phyloP scores from a whole-genome alignment of 2,329 filamentous ascomycete species.

The Parastagonospora nodorum region DNA sequence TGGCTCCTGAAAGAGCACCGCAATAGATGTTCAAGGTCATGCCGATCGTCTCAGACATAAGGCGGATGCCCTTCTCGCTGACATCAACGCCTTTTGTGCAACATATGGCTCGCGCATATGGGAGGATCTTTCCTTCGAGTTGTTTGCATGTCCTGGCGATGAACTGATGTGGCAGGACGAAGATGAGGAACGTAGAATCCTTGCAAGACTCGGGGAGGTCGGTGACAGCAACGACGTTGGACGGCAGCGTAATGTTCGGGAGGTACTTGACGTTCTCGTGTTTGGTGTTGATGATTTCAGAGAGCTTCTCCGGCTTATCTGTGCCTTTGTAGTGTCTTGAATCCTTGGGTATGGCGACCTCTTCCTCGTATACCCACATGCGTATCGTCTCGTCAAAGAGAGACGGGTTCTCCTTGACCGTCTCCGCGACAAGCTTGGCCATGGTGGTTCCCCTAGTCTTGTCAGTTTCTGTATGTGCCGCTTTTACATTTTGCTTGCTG shows the following conservation, averaged over 20 bases:
- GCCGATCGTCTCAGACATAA: constrained; percentile 96
- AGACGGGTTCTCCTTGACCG: constrained; percentile 75
- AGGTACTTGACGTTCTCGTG: constrained; percentile 99
- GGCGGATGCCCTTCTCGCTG: constrained; percentile 78
- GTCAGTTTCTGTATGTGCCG: constrained; percentile 8
- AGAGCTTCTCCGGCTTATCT: constrained; percentile 79
- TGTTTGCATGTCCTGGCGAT: constrained; percentile 85
- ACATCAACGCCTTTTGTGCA: constrained; percentile 99
- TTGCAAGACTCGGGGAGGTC: constrained; percentile 79
- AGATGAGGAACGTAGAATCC: constrained; percentile 86
- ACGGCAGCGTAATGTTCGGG: constrained; percentile 80
- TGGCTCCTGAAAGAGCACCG: constrained; percentile 91
- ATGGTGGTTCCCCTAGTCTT: constrained; percentile 87
- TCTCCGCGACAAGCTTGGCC: constrained; percentile 95
- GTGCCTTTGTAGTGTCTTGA: constrained; percentile 74
- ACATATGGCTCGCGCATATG: constrained; percentile 90
- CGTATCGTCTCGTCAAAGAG: constrained; percentile 88
- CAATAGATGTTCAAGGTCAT: constrained; percentile 93
- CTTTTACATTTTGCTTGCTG: background rate
- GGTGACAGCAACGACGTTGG: constrained; percentile 83
- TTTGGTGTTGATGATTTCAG: constrained; percentile 82
- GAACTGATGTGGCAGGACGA: constrained; percentile 97
- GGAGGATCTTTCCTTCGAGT: constrained; percentile 85
- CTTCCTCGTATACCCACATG: constrained; percentile 99
- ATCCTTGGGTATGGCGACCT: constrained; percentile 73